Percentiles rank a stretch among this genome's conserved stretches.
phyloP scores from a whole-genome alignment of 139 green algal species.

The Spirogloea muscicola region DNA sequence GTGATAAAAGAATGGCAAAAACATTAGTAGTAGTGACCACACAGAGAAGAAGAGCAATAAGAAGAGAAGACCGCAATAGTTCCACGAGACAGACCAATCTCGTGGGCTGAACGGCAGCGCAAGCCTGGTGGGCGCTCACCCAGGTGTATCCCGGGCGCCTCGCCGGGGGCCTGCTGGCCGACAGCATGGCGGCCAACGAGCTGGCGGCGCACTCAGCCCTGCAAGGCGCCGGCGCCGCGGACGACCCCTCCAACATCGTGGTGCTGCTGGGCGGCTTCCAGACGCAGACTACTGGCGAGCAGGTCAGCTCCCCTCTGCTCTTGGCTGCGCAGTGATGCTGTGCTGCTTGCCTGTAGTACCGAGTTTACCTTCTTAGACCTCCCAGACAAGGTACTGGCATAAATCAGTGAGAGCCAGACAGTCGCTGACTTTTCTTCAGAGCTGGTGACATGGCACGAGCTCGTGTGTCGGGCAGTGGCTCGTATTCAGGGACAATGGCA shows the following conservation, averaged over 20 bases:
- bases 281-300: constrained; percentile 25
- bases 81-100: too few species aligned
- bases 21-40: too few species aligned
- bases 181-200: constrained; percentile 45
- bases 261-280: constrained; percentile 40
- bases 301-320: constrained; percentile 10
- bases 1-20: too few species aligned
- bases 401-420: not conserved
- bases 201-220: constrained; percentile 35
- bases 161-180: constrained; percentile 5
- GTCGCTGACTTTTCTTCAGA: not conserved
- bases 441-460: not conserved
- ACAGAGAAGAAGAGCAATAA: too few species aligned
- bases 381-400: not conserved
- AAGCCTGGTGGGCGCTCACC: not conserved
- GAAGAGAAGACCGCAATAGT: too few species aligned
- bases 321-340: not conserved
- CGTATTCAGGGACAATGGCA: constrained; percentile 45
- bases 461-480: constrained; percentile 34
- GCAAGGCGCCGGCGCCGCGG: too few species aligned
- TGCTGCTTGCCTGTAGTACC: not conserved
- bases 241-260: too few species aligned
- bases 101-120: not conserved
- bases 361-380: not conserved
- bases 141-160: constrained; percentile 29